Evolutionary conservation across 2,329 filamentous ascomycete genomes (phyloP).

Genomic region (Hypocreales sp.): DNA sequence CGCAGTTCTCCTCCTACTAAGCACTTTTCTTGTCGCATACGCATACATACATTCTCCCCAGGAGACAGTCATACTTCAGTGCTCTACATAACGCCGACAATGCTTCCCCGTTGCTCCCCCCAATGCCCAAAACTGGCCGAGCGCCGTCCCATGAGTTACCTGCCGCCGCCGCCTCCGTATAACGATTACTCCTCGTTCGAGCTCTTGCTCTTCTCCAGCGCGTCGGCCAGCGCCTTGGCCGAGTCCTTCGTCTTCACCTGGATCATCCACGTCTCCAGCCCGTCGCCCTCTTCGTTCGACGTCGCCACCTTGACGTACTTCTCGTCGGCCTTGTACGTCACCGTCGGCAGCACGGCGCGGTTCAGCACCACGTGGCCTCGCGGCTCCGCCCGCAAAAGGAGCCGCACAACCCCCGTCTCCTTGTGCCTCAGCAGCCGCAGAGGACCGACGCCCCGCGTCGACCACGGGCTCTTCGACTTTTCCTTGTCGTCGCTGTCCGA

Average conservation of each 20-base stretch:
- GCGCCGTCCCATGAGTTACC: too few species aligned
- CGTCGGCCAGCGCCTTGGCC: conserved; percentile 35
- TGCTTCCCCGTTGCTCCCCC: conserved; percentile 3
- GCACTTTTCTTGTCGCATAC: too few species aligned
- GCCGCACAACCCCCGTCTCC: conserved; percentile 46
- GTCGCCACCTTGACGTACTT: conserved; percentile 47
- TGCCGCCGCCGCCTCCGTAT: too few species aligned
- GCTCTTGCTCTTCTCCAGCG: conserved; percentile 37
- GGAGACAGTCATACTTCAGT: too few species aligned
- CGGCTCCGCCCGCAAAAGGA: conserved; percentile 62
- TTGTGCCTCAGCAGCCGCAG: conserved; percentile 63
- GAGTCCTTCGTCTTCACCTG: conserved; percentile 51
- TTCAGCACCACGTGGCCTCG: conserved; percentile 63
- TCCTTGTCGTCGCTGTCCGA: conserved; percentile 25
- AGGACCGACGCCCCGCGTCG: conserved; percentile 53
- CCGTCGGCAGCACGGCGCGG: conserved; percentile 42
- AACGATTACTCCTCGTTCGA: conserved; percentile 41
- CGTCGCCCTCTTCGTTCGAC: conserved; percentile 39
- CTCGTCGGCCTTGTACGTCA: conserved; percentile 44
- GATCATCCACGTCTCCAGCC: conserved; percentile 54
- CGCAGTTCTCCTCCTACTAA: too few species aligned
- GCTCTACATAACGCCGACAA: conserved; percentile 5
- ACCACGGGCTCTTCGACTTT: conserved; percentile 46
- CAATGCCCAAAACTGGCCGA: too few species aligned
- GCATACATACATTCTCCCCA: too few species aligned